Conservation (phyloP, 805 yeast genomes). For the Starmerella tilneyi region DNA sequence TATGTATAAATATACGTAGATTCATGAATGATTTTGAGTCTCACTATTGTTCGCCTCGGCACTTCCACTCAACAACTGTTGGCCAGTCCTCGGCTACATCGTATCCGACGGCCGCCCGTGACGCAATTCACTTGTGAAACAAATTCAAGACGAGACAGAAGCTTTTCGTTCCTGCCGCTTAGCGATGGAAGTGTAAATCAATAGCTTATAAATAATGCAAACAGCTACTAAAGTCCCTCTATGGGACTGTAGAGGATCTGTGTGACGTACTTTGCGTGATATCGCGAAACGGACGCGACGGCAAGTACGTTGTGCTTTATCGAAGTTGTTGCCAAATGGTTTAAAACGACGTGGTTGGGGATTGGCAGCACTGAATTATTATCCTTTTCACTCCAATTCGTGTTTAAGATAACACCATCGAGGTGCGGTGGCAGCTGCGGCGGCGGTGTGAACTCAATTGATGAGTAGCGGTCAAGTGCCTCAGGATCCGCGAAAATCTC, state of each 20-base stretch:
- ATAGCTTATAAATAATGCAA: not conserved
- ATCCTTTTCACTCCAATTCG: constrained; percentile 62
- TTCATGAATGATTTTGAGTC: no score
- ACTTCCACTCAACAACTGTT: no score
- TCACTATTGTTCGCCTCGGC: no score
- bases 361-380: constrained; percentile 82
- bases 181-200: not conserved
- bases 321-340: constrained; percentile 91
- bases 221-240: constrained; percentile 30
- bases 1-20: no score
- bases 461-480: constrained; percentile 35
- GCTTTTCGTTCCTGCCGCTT: not conserved
- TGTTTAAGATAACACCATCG: constrained; percentile 81
- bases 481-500: constrained; percentile 36
- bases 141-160: no score
- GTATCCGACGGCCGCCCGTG: no score
- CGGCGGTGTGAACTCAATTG: constrained; percentile 55
- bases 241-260: constrained; percentile 86
- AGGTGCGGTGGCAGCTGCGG: constrained; percentile 96
- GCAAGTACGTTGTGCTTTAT: constrained; percentile 89
- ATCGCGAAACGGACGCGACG: constrained; percentile 83
- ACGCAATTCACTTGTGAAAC: no score
- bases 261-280: constrained; percentile 84
- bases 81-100: no score
- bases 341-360: constrained; percentile 88